These are phyloP conservation scores for Alternaria rosae DNA, from an alignment of 2,329 filamentous ascomycete species.

Conservation along the genomic window DNA sequence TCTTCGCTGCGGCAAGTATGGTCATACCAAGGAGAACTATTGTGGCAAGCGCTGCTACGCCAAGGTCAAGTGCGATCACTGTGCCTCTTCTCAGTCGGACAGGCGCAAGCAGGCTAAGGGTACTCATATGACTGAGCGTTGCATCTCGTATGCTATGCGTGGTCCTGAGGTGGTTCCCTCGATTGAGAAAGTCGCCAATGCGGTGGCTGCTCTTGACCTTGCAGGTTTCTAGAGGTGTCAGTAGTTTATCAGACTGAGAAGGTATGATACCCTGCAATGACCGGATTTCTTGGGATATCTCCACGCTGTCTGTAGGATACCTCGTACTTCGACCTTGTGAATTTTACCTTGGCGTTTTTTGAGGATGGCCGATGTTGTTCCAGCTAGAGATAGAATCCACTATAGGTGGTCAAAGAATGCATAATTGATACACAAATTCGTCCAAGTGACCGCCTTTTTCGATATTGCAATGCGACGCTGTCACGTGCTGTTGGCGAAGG, in stretches of 20 bases:
- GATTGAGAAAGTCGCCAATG: not conserved
- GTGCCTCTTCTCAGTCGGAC: not conserved
- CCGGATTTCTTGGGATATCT: not conserved
- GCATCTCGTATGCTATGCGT: conserved; percentile 6
- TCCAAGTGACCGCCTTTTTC: not conserved
- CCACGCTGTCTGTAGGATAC: not conserved
- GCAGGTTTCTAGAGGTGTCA: not conserved
- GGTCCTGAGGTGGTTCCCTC: not conserved
- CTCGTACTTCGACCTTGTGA: not conserved
- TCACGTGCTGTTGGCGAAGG: not conserved
- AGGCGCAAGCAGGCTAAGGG: conserved; percentile 1
- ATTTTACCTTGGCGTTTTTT: not conserved
- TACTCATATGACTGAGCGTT: conserved; percentile 1
- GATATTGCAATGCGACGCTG: not conserved
- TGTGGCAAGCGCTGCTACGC: not conserved
- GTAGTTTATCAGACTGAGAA: not conserved
- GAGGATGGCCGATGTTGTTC: not conserved
- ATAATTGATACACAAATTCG: not conserved
- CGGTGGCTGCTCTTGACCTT: not conserved
- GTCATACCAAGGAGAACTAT: not conserved
- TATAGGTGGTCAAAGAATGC: not conserved
- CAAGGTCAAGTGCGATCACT: conserved; percentile 2
- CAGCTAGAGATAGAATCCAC: not conserved
- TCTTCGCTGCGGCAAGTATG: conserved; percentile 6
- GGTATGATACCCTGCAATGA: not conserved